Percentiles rank a stretch among this genome's conserved stretches.
phyloP scores from a whole-genome alignment of 352 stramenopile genomes.

The Pythium rishiriense region DNA sequence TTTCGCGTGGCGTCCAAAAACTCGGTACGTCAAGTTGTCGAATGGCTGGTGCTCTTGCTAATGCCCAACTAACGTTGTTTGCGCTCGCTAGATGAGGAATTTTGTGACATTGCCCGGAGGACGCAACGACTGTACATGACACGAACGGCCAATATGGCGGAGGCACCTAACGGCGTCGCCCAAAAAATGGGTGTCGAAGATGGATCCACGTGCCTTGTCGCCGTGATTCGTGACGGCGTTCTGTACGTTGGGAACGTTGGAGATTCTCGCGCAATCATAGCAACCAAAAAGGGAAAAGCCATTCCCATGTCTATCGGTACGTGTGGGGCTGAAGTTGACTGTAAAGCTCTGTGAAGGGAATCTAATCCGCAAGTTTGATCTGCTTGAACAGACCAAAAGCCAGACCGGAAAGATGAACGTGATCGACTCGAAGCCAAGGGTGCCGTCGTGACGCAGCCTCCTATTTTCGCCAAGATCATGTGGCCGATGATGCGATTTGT shows the following conservation, averaged over 20 bases:
- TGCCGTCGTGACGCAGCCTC: conserved; percentile 61
- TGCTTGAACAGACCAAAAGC: conserved; percentile 66
- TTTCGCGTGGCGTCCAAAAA: conserved; percentile 54
- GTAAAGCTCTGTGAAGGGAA: background rate
- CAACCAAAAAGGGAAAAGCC: conserved; percentile 54
- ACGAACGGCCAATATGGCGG: conserved; percentile 5
- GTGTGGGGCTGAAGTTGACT: no score
- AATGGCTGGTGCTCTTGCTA: conserved; percentile 6
- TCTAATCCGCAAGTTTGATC: background rate
- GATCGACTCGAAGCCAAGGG: conserved; percentile 71
- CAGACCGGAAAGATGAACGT: conserved; percentile 72
- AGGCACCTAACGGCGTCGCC: conserved; percentile 15
- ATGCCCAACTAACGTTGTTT: conserved; percentile 1
- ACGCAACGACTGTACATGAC: conserved; percentile 32
- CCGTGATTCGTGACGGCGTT: conserved; percentile 66
- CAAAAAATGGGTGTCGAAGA: conserved; percentile 61
- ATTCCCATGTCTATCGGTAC: conserved; percentile 59
- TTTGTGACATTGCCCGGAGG: conserved; percentile 55
- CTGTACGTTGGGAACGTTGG: conserved; percentile 83
- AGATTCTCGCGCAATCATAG: conserved; percentile 76
- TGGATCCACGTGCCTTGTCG: conserved; percentile 75
- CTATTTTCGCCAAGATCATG: conserved; percentile 63
- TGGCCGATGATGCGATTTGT: conserved; percentile 79
- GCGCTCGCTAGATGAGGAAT: conserved; percentile 50
- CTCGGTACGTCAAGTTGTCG: conserved; percentile 44